These are phyloP conservation scores for Scheffersomyces spartinae DNA, from an alignment of 805 yeast species.

Conservation along the genomic window DNA sequence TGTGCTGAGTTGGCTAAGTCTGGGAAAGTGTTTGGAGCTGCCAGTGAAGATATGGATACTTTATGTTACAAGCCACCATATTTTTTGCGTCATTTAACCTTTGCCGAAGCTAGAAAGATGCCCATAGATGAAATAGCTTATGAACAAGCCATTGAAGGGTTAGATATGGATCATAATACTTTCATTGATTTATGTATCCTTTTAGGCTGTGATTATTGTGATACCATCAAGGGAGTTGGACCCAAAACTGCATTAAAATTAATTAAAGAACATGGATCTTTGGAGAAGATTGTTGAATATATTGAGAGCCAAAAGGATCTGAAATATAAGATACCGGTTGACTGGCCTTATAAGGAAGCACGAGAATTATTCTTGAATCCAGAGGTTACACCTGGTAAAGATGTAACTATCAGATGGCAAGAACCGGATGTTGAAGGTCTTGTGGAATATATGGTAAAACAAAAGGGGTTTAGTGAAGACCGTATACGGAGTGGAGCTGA, in stretches of 20 bases:
- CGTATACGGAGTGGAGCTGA: conserved; percentile 81
- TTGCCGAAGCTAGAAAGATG: conserved; percentile 85
- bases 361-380: conserved; percentile 75
- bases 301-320: conserved; percentile 45
- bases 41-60: conserved; percentile 98
- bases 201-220: conserved; percentile 95
- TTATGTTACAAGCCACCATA: conserved; percentile 82
- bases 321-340: conserved; percentile 80
- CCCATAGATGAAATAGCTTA: conserved; percentile 81
- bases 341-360: conserved; percentile 89
- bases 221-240: conserved; percentile 89
- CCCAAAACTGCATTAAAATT: conserved; percentile 89
- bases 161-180: conserved; percentile 59
- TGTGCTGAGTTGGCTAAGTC: conserved; percentile 86
- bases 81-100: conserved; percentile 80
- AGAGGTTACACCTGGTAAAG: conserved; percentile 55
- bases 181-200: conserved; percentile 89
- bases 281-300: conserved; percentile 66
- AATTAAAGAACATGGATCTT: conserved; percentile 70
- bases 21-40: conserved; percentile 94
- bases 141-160: conserved; percentile 56
- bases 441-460: conserved; percentile 68
- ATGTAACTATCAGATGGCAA: conserved; percentile 68
- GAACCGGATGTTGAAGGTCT: conserved; percentile 84
- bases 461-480: conserved; percentile 90